Evolutionary conservation across 2,329 filamentous ascomycete species (phyloP), one percentile per base, ranked within the genome.

Genomic region (Hypocreales sp.): DNA sequence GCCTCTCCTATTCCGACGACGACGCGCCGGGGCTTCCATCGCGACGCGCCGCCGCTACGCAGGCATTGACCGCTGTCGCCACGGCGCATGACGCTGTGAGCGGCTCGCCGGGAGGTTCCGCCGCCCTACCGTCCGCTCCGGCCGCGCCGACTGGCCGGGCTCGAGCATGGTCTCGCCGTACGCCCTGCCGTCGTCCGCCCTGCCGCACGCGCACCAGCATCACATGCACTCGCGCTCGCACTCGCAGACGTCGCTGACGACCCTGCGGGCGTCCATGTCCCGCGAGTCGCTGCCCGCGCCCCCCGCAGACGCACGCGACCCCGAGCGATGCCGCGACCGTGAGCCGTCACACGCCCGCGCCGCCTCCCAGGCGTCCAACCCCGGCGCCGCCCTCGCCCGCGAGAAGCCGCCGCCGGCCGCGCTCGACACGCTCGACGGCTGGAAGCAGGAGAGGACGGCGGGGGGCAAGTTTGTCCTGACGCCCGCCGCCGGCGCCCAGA

Each of bases 91-190:
- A n/a, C n/a, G n/a, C n/a, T n/a, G n/a, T n/a, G n/a, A n/a, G n/a
- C n/a, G n/a, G n/a, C n/a, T n/a, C n/a, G n/a, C n/a, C n/a, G n/a
- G n/a, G n/a, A n/a, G n/a, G n/a, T n/a, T n/a, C n/a, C n/a, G n/a
- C n/a, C n/a, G n/a, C n/a, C n/a, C n/a, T n/a, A n/a, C n/a, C n/a
- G n/a, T n/a, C n/a, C n/a, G n/a, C n/a, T n/a, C n/a, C n/a, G n/a
- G n/a, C n/a, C n/a, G n/a, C n/a, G n/a, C n/a, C n/a, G n/a, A n/a
- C n/a, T n/a, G n/a, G n/a, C n/a, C n/a, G n/a, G n/a, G n/a, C n/a
- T n/a, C n/a, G n/a, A n/a, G n/a, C 9, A 66, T 66, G 60, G 56
- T 61, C 33, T 61, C 64, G 20, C 60, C 66, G 14, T 71, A 67
- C 42, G 53, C 58, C 27, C 46, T 71, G 29, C 66, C 66, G n/a